These are phyloP conservation scores for Fonsecaea multimorphosa DNA, from an alignment of 2,329 filamentous ascomycete species.

Conservation along the genomic window DNA sequence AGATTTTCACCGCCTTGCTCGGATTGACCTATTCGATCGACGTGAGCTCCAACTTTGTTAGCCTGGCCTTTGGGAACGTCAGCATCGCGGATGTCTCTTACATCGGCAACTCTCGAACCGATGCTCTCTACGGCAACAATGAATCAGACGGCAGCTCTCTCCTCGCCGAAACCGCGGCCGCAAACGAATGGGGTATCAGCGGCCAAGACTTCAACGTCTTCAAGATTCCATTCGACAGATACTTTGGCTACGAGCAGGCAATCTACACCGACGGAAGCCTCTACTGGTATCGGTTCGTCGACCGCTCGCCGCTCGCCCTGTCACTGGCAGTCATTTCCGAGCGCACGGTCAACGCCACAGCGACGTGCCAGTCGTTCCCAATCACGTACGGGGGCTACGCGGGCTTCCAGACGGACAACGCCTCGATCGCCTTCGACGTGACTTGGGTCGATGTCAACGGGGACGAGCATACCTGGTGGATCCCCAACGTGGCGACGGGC, in stretches of 20 bases:
- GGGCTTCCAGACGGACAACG: conserved; percentile 26
- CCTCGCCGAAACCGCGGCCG: conserved; percentile 14
- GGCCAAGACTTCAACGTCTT: conserved; percentile 26
- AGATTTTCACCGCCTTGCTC: conserved; percentile 33
- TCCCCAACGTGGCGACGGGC: conserved; percentile 25
- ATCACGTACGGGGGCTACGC: conserved; percentile 30
- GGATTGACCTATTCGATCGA: conserved; percentile 38
- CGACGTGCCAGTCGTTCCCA: conserved; percentile 25
- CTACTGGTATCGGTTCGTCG: conserved; percentile 35
- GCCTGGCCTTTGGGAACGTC: conserved; percentile 25
- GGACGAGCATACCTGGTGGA: conserved; percentile 7
- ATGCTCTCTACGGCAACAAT: conserved; percentile 20
- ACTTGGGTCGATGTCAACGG: conserved; percentile 26
- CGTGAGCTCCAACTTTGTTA: conserved; percentile 24
- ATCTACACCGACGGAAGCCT: conserved; percentile 55
- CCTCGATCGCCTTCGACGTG: conserved; percentile 10
- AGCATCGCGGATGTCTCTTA: conserved; percentile 29
- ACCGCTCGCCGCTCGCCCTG: conserved; percentile 19
- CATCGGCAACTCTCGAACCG: conserved; percentile 26
- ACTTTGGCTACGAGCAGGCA: conserved; percentile 3
- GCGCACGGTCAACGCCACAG: conserved; percentile 32
- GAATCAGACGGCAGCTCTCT: background rate
- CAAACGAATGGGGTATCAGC: conserved; percentile 27
- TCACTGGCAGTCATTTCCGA: background rate
- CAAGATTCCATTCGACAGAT: conserved; percentile 5